A percentile compares a stretch with the other conserved stretches of the same genome.
Conservation (phyloP, 345 rosid genomes). For the Punica granatum region DNA sequence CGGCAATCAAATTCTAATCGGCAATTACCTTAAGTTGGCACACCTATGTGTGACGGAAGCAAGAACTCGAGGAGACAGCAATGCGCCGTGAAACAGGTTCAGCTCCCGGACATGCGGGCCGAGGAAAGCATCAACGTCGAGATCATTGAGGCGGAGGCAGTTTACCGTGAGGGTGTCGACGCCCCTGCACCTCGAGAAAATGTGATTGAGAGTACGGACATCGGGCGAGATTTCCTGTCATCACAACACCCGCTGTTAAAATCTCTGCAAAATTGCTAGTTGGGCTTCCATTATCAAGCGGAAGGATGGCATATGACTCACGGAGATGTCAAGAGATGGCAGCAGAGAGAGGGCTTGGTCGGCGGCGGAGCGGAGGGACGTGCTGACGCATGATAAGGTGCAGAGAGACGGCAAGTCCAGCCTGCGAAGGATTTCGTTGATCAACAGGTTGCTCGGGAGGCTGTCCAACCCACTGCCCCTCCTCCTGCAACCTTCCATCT, state of each 20-base stretch:
- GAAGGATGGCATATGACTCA: conserved; percentile 7
- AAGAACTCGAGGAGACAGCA: conserved; percentile 26
- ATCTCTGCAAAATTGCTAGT: not conserved
- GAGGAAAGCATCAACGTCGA: conserved; percentile 22
- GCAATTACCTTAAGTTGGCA: conserved; percentile 43
- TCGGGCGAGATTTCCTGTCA: conserved; percentile 37
- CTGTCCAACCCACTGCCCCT: conserved; percentile 12
- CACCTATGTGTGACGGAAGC: conserved; percentile 32
- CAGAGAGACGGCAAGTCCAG: conserved; percentile 45
- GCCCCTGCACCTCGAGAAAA: conserved; percentile 25
- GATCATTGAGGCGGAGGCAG: conserved; percentile 38
- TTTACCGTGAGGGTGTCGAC: conserved; percentile 31
- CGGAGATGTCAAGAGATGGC: conserved; percentile 35
- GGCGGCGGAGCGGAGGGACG: conserved; percentile 31
- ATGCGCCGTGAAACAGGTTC: conserved; percentile 38
- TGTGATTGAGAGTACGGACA: conserved; percentile 22
- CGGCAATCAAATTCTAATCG: not conserved
- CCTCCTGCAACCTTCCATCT: not conserved
- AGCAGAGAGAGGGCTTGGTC: conserved; percentile 32
- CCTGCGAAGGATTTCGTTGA: conserved; percentile 35
- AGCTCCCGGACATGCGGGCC: conserved; percentile 32
- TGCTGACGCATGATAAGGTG: conserved; percentile 45
- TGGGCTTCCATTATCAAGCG: not conserved
- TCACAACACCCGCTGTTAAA: not conserved
- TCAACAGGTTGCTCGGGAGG: conserved; percentile 26